phyloP scores from a whole-genome alignment of 192 early-diverging fungal species.

The Coemansia sp. region DNA sequence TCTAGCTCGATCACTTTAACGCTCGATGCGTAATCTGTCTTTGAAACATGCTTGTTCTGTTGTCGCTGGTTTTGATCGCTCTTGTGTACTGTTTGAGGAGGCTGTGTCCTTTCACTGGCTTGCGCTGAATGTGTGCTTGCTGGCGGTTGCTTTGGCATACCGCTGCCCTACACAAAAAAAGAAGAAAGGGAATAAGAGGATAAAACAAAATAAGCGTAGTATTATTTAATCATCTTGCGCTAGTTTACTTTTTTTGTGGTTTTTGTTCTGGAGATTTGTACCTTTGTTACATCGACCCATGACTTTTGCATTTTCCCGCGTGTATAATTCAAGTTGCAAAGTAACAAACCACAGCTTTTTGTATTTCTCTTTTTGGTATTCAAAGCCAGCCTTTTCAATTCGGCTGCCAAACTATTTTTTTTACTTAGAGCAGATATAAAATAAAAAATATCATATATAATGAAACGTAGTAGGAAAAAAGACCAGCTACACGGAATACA shows the following conservation, averaged over 20 bases:
- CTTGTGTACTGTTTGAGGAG: neutral
- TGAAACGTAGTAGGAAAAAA: neutral
- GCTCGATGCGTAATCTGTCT: constrained; percentile 7
- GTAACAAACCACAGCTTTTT: neutral
- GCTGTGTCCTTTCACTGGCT: neutral
- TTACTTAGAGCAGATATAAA: constrained; percentile 2
- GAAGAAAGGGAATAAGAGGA: neutral
- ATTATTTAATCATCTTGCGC: neutral
- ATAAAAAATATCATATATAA: neutral
- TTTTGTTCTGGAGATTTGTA: neutral
- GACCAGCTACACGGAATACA: neutral
- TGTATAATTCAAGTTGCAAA: neutral
- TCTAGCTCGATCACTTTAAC: constrained; percentile 4
- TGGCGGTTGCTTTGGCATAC: neutral
- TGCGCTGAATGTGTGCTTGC: neutral
- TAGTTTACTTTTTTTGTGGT: neutral
- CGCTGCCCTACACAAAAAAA: neutral
- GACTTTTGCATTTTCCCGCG: neutral
- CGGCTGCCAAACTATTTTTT: neutral
- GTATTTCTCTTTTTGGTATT: neutral
- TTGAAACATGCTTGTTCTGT: constrained; percentile 1
- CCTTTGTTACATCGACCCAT: constrained; percentile 10
- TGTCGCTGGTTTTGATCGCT: neutral
- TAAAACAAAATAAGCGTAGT: neutral
- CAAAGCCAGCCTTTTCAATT: neutral